Conservation (phyloP, 169 alveolate species). For the Besnoitia besnoiti region DNA sequence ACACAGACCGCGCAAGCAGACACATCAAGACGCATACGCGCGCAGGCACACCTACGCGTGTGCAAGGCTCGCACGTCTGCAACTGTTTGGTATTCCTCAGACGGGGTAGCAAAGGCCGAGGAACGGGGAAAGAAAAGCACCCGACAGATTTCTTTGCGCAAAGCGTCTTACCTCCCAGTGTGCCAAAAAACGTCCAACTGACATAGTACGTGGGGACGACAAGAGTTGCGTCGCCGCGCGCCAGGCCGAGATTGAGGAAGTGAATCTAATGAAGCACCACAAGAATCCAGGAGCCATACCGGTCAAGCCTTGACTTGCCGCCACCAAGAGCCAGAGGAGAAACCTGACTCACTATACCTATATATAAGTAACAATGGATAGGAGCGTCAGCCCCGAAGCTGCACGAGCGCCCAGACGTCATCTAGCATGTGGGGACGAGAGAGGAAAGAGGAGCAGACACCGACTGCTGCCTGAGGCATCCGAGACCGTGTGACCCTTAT, state of each 20-base stretch:
- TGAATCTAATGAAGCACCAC: constrained; percentile 71
- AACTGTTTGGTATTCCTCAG: too few species aligned
- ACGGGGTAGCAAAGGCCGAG: too few species aligned
- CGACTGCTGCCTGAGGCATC: too few species aligned
- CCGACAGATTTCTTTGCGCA: neutral
- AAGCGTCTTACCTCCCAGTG: constrained; percentile 79
- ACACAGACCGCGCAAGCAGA: neutral
- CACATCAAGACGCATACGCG: neutral
- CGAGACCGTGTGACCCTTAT: too few species aligned
- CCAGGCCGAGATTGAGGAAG: constrained; percentile 82
- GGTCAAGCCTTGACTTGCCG: too few species aligned
- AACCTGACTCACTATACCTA: too few species aligned
- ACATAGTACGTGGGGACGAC: constrained; percentile 86
- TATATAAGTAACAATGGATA: too few species aligned
- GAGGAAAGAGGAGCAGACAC: neutral
- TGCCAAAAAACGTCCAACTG: constrained; percentile 85
- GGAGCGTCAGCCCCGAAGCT: too few species aligned
- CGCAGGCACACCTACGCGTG: neutral
- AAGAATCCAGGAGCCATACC: too few species aligned
- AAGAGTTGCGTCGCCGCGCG: constrained; percentile 84
- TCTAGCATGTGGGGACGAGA: too few species aligned
- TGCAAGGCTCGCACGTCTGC: neutral
- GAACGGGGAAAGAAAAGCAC: neutral
- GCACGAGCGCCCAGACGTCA: too few species aligned
- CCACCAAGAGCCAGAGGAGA: too few species aligned